Conservation (phyloP, 2,329 filamentous ascomycete species). For the Westerdykella ornata region DNA sequence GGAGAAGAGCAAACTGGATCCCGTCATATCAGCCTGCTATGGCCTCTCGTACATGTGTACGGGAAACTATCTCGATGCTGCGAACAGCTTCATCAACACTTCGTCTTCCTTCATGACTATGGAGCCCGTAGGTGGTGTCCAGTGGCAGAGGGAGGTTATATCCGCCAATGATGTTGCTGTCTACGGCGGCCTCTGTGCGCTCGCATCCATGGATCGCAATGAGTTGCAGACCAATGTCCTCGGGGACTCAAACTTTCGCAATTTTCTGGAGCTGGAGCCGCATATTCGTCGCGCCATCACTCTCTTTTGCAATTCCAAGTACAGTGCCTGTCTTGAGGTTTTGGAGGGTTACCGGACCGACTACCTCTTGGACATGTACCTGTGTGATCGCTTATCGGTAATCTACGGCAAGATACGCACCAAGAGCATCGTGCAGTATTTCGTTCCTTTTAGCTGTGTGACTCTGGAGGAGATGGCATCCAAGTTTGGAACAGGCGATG, state of each 20-base stretch:
- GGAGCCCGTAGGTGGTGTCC: conserved; percentile 43
- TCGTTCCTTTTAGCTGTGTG: conserved; percentile 82
- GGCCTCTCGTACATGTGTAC: conserved; percentile 56
- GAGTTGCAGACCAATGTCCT: conserved; percentile 71
- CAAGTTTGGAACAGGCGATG: conserved; percentile 61
- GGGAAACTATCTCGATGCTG: conserved; percentile 59
- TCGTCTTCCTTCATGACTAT: conserved; percentile 45
- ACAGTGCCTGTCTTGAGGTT: conserved; percentile 74
- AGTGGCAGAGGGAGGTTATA: conserved; percentile 62
- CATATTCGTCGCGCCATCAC: conserved; percentile 87
- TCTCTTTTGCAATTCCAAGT: conserved; percentile 85
- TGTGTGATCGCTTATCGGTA: conserved; percentile 63
- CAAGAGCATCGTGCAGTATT: conserved; percentile 91
- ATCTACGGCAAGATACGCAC: conserved; percentile 72
- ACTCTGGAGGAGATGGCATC: conserved; percentile 70
- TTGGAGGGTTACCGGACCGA: conserved; percentile 76
- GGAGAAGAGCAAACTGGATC: conserved; percentile 51
- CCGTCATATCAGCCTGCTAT: conserved; percentile 59
- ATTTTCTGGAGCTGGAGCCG: conserved; percentile 84
- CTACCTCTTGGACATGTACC: conserved; percentile 83
- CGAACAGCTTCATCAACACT: conserved; percentile 60
- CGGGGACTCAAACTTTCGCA: conserved; percentile 78
- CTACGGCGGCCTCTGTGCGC: conserved; percentile 82
- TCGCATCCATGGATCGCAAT: conserved; percentile 79
- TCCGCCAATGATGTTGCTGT: conserved; percentile 84